A percentile compares a stretch with the other conserved stretches of the same genome.
phyloP scores from a whole-genome alignment of 2,329 filamentous ascomycete genomes.

The Lizonia empirigonia region DNA sequence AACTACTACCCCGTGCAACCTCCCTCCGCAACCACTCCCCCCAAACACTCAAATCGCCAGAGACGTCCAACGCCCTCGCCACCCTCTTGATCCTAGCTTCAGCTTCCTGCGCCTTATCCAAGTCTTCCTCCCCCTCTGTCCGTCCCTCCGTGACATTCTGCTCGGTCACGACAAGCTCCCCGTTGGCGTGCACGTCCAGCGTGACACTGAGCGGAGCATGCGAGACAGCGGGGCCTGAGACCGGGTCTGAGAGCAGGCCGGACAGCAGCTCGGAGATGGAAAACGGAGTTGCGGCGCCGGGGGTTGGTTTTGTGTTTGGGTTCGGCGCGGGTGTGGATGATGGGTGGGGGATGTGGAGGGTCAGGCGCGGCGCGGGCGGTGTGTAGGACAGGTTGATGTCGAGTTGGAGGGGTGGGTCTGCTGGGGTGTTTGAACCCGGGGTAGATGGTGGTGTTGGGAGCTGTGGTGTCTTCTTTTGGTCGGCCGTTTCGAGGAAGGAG shows the following conservation, averaged over 20 bases:
- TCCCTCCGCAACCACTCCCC: slow-evolving; percentile 54
- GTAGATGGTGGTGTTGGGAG: slow-evolving; percentile 24
- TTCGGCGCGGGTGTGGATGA: slow-evolving; percentile 1
- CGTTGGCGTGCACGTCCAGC: slow-evolving; percentile 65
- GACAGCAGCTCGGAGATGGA: slow-evolving; percentile 27
- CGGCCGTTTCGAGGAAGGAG: slow-evolving; percentile 54
- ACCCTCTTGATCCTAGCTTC: slow-evolving; percentile 43
- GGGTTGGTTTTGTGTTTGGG: background rate
- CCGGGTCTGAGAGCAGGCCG: slow-evolving; percentile 23
- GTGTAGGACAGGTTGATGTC: slow-evolving; percentile 42
- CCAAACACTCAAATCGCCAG: slow-evolving; percentile 59
- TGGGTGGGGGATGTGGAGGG: slow-evolving; percentile 40
- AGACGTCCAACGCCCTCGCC: slow-evolving; percentile 53
- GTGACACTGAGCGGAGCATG: slow-evolving; percentile 57
- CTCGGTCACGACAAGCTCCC: slow-evolving; percentile 62
- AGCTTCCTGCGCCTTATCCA: slow-evolving; percentile 33
- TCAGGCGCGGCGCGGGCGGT: slow-evolving; percentile 41
- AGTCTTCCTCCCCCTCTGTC: slow-evolving; percentile 28
- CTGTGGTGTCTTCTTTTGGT: slow-evolving; percentile 16
- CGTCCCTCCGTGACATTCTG: slow-evolving; percentile 57
- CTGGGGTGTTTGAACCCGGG: background rate
- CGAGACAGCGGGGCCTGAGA: slow-evolving; percentile 41
- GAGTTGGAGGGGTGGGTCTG: slow-evolving; percentile 24
- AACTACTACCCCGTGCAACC: slow-evolving; percentile 6
- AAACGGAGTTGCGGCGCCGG: slow-evolving; percentile 12